Base-by-base conservation (phyloP, 2,329 filamentous ascomycete species). In the Ophiostoma pallidulum region DNA sequence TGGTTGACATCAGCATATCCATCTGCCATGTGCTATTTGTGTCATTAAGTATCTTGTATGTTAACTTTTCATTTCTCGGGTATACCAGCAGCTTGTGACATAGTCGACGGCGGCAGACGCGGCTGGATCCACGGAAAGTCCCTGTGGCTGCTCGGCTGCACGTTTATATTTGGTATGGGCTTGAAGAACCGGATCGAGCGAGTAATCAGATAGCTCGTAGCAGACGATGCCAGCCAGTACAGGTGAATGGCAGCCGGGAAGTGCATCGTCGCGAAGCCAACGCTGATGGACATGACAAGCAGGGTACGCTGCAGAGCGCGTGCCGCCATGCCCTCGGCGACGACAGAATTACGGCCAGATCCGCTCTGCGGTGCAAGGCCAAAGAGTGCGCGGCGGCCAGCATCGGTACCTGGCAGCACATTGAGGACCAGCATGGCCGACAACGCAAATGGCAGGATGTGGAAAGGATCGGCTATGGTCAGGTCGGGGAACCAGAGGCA, bases 401-500 rank as follows among this genome's bases (percentile, higher is more conserved):
- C 52, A 7, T 45, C 41, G 1, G 59, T 59, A 29, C 49, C 54
- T 0, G 68, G 67, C 16, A 67, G 19, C 3, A 66, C 20, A 48
- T 67, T 66, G 18, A 48, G 12, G 4, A 67, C 44, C 13, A 70
- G 53, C 16, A 64, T 51, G 6, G 55, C 61, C 0, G 66, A 68
- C 18, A 71, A 56, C 1, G 60, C 56, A 9, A 66, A 47, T 4
- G 77, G 74, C 0, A 79, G 65, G 24, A 69, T 59, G 48, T 68
- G 64, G 48, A 69, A 70, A 1, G 77, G 74, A 51, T 80, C 77
- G 28, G 70, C 62, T 26, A 58, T 68, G 7, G 70, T 71, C 20
- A 80, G 66, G 53, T 80, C 71, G 2, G 67, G 62, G 55, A 79
- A 77, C 75, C 76, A 79, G 14, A 78, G 62, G 35, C 65, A 68